Evolutionary conservation across 1,284 basidiomycete genomes (phyloP), one percentile per base, ranked within the genome.

Genomic region (Microstroma glucosiphilum): DNA sequence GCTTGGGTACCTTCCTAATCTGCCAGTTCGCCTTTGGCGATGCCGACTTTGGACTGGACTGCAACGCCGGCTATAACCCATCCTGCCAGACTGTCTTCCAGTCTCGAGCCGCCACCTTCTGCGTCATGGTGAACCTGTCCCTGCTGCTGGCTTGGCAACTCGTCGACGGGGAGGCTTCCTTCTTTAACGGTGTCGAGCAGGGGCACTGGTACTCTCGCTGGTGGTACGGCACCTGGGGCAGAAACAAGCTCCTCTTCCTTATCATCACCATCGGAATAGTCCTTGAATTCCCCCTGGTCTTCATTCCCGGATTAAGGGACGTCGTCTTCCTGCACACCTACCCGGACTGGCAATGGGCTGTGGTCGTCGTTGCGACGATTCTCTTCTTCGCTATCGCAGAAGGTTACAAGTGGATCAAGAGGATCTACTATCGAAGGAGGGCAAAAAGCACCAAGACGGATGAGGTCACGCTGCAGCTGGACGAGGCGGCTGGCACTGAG

Each of bases 241-340:
- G 62, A 46, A 78, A 78, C 69, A 70, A 69, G 60, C 69, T 75
- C 60, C 63, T 78, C 12, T 78, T 78, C 67, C 48, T 68, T 62
- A 72, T 70, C 43, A 68, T 77, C 40, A 63, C 76, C 12, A 56
- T 69, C 57, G 84, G 84, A 6, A 83, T 84, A 77, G 69, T 82
- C 56, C 82, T 80, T 60, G 83, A 85, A 23, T 83, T 85, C 62
- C 81, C 80, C 69, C 80, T 83, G 54, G 78, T 86, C 53, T 86
- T 85, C 68, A 82, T 85, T n/a, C 72, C 78, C 0, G 78, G 73
- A 6, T 66, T 80, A 54, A 80, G 79, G 67, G 62, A 72, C 43
- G 61, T 75, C 12, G 79, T 80, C 49, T 80, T 80, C 66, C 66
- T 80, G 37, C 74, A 79, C 67, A 65, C 57, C 17, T 65, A 68